A percentile compares a stretch with the other conserved stretches of the same genome.
Conservation (phyloP, 441 rosid species). For the Euphorbia corollata region DNA sequence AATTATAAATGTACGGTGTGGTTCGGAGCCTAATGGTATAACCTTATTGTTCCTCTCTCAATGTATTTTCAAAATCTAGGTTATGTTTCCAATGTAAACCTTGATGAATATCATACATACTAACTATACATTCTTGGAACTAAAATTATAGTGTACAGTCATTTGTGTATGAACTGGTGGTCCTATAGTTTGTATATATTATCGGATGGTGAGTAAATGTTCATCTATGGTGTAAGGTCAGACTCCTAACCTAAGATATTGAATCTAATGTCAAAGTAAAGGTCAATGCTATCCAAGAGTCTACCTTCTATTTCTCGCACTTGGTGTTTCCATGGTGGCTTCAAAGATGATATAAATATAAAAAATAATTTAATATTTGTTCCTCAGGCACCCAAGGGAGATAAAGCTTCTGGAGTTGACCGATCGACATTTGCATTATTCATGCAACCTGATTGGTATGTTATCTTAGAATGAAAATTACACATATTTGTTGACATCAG, state of each 20-base stretch:
- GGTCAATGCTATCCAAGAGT: not conserved
- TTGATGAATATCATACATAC: not conserved
- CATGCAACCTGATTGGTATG: slow-evolving; percentile 97
- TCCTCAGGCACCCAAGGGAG: slow-evolving; percentile 75
- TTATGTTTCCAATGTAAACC: not conserved
- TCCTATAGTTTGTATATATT: no score
- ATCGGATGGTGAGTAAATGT: no score
- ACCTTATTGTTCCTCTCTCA: no score
- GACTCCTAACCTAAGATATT: no score
- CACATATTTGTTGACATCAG: not conserved
- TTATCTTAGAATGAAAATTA: not conserved
- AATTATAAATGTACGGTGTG: no score
- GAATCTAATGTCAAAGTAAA: not conserved
- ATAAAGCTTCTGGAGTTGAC: slow-evolving; percentile 54
- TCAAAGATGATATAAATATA: not conserved
- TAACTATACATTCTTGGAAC: no score
- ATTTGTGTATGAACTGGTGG: no score
- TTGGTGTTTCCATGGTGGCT: not conserved
- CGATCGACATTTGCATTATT: slow-evolving; percentile 87
- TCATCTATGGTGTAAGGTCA: no score
- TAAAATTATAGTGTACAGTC: no score
- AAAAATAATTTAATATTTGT: not conserved
- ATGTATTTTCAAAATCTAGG: no score
- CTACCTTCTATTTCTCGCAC: not conserved
- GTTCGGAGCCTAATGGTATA: no score